Evolutionary conservation across 768 basidiomycete genomes (phyloP).

Genomic region (Naganishia vishniacii): DNA sequence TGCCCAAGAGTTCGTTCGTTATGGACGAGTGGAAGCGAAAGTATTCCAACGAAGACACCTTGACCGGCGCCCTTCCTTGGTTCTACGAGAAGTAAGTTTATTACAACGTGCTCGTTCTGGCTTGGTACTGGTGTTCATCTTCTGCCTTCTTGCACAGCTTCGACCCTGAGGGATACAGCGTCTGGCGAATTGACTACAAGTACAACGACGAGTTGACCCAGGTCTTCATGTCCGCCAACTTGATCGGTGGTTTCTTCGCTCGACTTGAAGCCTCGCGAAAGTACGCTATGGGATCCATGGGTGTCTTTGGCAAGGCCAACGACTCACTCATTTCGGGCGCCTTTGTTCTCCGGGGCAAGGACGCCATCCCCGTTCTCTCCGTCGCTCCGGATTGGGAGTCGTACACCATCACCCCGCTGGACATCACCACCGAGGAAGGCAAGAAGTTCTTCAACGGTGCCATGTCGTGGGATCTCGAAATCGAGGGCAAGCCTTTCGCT

Average conservation of each 20-base stretch:
- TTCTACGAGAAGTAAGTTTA: conserved; percentile 81
- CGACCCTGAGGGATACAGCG: conserved; percentile 81
- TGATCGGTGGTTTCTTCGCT: conserved; percentile 79
- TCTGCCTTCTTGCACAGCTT: conserved; percentile 55
- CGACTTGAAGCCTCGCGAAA: conserved; percentile 95
- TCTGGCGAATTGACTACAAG: conserved; percentile 92
- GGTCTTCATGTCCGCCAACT: conserved; percentile 91
- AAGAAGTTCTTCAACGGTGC: conserved; percentile 88
- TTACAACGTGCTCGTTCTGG: background rate
- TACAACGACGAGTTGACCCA: conserved; percentile 89
- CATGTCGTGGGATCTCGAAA: conserved; percentile 85
- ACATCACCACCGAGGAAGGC: conserved; percentile 62
- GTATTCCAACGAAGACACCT: conserved; percentile 97
- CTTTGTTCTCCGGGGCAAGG: conserved; percentile 73
- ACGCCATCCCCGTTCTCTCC: conserved; percentile 59
- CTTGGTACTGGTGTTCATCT: background rate
- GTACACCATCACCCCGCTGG: conserved; percentile 71
- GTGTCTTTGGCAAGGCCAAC: conserved; percentile 76
- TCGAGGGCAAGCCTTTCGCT: conserved; percentile 82
- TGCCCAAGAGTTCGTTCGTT: conserved; percentile 58
- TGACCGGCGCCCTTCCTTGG: conserved; percentile 87
- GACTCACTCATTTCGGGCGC: conserved; percentile 75
- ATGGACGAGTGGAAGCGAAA: conserved; percentile 88
- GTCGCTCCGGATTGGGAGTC: conserved; percentile 89
- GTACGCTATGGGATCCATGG: conserved; percentile 78